A percentile compares a stretch with the other conserved stretches of the same genome.
phyloP scores from a whole-genome alignment of 2,329 filamentous ascomycete genomes.

The Talaromyces amestolkiae region DNA sequence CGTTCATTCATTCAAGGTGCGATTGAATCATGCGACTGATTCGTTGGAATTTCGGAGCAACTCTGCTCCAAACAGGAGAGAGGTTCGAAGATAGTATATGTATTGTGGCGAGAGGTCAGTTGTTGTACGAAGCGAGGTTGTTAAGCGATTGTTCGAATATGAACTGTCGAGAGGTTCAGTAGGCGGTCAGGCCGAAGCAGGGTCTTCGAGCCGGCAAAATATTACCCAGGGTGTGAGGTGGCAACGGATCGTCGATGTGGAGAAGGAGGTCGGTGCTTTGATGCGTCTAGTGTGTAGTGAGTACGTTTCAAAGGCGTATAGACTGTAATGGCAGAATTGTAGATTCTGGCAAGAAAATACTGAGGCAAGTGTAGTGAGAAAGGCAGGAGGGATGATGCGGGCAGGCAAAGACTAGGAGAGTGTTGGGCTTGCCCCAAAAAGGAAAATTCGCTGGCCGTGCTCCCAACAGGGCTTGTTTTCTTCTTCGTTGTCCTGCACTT shows the following conservation, averaged over 20 bases:
- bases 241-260: slow-evolving; percentile 14
- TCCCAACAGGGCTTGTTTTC: neutral
- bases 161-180: neutral
- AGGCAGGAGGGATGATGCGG: slow-evolving; percentile 1
- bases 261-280: neutral
- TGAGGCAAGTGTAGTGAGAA: neutral
- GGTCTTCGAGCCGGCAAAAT: slow-evolving; percentile 4
- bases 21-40: slow-evolving; percentile 8
- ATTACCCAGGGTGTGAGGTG: neutral
- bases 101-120: neutral
- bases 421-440: slow-evolving; percentile 3
- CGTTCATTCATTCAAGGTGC: slow-evolving; percentile 10
- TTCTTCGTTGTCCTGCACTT: neutral
- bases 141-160: neutral
- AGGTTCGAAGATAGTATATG: neutral
- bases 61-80: slow-evolving; percentile 11
- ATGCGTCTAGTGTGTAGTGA: neutral
- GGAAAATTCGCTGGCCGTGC: neutral
- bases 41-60: neutral
- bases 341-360: neutral
- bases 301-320: neutral
- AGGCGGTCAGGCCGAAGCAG: slow-evolving; percentile 8
- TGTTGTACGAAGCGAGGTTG: neutral
- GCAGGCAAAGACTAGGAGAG: neutral
- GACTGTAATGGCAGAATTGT: neutral